Base-by-base conservation (phyloP, 164 flowering plant genomes). In the Liriodendron chinense region DNA sequence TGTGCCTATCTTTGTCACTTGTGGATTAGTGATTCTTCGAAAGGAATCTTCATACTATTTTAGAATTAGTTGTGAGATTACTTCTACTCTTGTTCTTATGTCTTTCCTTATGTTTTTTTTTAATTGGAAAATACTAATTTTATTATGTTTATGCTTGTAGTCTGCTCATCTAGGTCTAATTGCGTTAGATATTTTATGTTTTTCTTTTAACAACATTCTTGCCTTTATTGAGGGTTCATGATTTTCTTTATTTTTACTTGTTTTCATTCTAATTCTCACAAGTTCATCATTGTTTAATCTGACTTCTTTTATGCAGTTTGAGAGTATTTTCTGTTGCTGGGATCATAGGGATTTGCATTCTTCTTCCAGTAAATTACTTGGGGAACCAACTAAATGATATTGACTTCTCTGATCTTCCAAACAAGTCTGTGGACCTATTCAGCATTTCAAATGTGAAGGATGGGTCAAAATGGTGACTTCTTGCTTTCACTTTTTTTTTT, bases 371-470 rank as follows among this genome's bases (percentile, higher is more conserved):
- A 67, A 96, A 96, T 78, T 88, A 82, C 78, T 10, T 74, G 47
- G 99, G 99, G 66, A 79, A 74, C 79, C 88, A 90, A 82, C 83
- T 91, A 67, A 67, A 71, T 6, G 77, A 78, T 28, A 61, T 87
- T 70, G 94, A 95, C 78, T 83, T 88, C 20, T 76, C 78, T 10
- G 90, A 91, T 82, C 76, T 92, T 23, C 83, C 91, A 65, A 89
- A 81, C 62, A 87, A 85, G 76, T 92, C 99, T 5, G 61, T 95
- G 87, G 99, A 95, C 72, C 69, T 84, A 43, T 95, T 95, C 79
- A 89, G 87, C 83, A 90, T 95, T 79, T 91, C 99, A 53, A 93
- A 95, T 84, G 86, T 96, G 53, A 80, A 88, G 18, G 79, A 85
- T 80, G 95, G 96, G 53, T 96, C 98, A 49, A 83, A 85, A 66